A percentile compares a stretch with the other conserved stretches of the same genome.
phyloP scores from a whole-genome alignment of 352 stramenopile genomes.

The Phytophthora foliorum region DNA sequence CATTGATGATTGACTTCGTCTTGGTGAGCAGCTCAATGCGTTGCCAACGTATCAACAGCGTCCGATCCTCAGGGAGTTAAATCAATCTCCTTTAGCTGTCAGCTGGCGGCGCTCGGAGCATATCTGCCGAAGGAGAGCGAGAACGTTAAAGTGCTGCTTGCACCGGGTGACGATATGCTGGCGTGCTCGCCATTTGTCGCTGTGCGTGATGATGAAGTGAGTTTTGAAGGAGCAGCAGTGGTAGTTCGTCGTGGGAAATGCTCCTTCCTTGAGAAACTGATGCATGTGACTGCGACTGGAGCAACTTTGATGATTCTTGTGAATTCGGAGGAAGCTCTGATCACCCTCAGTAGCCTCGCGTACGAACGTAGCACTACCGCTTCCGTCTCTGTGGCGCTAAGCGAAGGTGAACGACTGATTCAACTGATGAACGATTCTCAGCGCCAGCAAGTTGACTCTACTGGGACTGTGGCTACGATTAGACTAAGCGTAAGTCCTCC shows the following conservation, averaged over 20 bases:
- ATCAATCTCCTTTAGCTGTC: constrained; percentile 31
- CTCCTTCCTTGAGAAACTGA: constrained; percentile 52
- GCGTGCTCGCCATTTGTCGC: constrained; percentile 28
- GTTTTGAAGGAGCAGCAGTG: constrained; percentile 24
- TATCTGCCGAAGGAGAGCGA: constrained; percentile 25
- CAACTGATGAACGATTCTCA: constrained; percentile 6
- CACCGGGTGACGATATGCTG: constrained; percentile 25
- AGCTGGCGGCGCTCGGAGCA: constrained; percentile 44
- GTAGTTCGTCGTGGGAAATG: constrained; percentile 50
- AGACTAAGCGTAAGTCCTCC: constrained; percentile 1
- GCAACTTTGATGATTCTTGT: constrained; percentile 49
- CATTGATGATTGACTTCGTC: background rate
- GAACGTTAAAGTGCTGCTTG: constrained; percentile 18
- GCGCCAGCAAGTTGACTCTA: background rate
- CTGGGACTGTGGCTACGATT: background rate
- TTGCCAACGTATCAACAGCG: background rate
- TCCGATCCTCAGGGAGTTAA: background rate
- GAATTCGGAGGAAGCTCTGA: constrained; percentile 43
- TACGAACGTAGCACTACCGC: constrained; percentile 22
- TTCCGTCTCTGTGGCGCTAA: constrained; percentile 35
- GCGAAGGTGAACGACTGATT: constrained; percentile 42
- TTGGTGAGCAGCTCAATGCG: constrained; percentile 20
- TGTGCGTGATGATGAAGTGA: background rate
- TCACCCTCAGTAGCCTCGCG: constrained; percentile 39
- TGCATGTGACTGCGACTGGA: constrained; percentile 26